Percentiles rank a stretch among this genome's conserved stretches.
Evolutionary conservation across 257 asterid genomes (phyloP).

Genomic region (Echium plantagineum): DNA sequence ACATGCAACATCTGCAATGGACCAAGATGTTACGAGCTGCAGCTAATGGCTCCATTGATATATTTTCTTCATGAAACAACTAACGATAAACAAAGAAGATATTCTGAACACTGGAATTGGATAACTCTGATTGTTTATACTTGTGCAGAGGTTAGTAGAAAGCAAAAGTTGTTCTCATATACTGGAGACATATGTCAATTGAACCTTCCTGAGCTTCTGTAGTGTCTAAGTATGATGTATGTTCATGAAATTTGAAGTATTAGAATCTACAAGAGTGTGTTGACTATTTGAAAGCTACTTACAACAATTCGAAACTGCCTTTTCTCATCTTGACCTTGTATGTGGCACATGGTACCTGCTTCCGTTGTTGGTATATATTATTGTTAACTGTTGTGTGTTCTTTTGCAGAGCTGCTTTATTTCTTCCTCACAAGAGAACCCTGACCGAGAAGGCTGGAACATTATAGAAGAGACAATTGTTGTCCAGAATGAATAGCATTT

Average conservation of each 20-base stretch:
- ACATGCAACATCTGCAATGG: constrained; percentile 60
- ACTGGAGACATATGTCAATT: neutral
- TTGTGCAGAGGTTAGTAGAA: constrained; percentile 50
- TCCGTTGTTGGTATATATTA: neutral
- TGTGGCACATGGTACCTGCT: neutral
- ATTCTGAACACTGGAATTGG: constrained; percentile 59
- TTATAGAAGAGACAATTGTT: constrained; percentile 60
- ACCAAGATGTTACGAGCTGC: constrained; percentile 68
- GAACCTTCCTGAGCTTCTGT: neutral
- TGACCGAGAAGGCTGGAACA: constrained; percentile 40
- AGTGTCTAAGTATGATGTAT: neutral
- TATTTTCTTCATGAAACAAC: constrained; percentile 67
- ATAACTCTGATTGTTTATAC: constrained; percentile 60
- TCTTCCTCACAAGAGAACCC: constrained; percentile 14
- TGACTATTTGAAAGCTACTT: neutral
- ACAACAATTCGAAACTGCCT: neutral
- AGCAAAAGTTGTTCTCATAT: neutral
- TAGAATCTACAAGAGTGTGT: neutral
- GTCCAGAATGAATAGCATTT: constrained; percentile 43
- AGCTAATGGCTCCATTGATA: constrained; percentile 73
- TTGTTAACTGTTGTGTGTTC: neutral
- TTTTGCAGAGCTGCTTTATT: constrained; percentile 47
- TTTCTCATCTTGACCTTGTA: neutral
- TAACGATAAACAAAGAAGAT: constrained; percentile 27
- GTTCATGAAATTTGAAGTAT: neutral